Conservation (phyloP, 129 eudicot species). For the Pittosporum tobira region DNA sequence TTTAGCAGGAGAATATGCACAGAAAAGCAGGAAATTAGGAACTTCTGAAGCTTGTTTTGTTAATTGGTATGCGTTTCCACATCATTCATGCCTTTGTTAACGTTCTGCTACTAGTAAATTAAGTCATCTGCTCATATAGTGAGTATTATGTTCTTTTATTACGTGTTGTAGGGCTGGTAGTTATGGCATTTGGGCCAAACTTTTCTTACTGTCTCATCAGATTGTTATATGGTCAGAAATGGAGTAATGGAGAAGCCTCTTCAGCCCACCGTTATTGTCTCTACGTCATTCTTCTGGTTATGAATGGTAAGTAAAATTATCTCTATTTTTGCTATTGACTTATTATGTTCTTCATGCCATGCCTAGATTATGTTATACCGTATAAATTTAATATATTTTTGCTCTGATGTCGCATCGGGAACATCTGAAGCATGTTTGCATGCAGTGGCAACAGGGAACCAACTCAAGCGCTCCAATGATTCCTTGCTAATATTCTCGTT, state of each 20-base stretch:
- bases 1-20: conserved; percentile 48
- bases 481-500: conserved; percentile 67
- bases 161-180: conserved; percentile 50
- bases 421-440: conserved; percentile 98
- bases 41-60: conserved; percentile 69
- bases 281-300: conserved; percentile 67
- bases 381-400: background rate
- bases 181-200: conserved; percentile 96
- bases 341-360: background rate
- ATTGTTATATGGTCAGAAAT: conserved; percentile 79
- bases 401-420: conserved; percentile 37
- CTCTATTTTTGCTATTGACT: too few relatives aligned
- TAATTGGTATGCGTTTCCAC: conserved; percentile 45
- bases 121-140: background rate
- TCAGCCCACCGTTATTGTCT: conserved; percentile 72
- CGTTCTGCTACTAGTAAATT: too few relatives aligned
- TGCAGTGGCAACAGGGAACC: conserved; percentile 82
- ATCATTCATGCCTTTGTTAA: conserved; percentile 11
- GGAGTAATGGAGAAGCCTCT: conserved; percentile 99
- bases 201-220: conserved; percentile 87
- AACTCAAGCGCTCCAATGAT: conserved; percentile 73
- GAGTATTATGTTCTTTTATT: background rate
- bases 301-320: conserved; percentile 52
- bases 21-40: conserved; percentile 48
- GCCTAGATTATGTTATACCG: conserved; percentile 6